Evolutionary conservation across 257 asterid genomes (phyloP), one percentile per base, ranked within the genome.

Genomic region (Oldenlandia corymbosa): DNA sequence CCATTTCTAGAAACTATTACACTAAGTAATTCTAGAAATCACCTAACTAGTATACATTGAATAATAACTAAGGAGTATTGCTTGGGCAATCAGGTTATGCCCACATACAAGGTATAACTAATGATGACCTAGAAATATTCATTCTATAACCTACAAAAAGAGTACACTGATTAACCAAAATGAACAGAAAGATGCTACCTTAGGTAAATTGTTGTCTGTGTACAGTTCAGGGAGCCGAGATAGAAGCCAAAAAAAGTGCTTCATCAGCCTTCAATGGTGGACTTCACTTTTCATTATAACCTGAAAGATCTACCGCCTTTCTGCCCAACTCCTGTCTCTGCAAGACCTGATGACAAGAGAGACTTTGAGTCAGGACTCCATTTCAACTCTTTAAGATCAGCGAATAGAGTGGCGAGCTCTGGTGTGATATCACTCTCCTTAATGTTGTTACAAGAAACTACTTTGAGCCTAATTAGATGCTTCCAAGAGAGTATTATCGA

Each of bases 291-390:
- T 85, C 72, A 84, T 69, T 87, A 81, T 66, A 85, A 68, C 72
- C 87, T 75, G 73, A 93, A 75, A 60, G 94, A 85, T 69, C 88
- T 70, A 48, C 91, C 90, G 51, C 97, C 91, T 65, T 75, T 88
- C 73, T 79, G 97, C 46, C 99, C 85, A n/a, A 90, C 77, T 58
- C 96, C 90, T n/a, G 97, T 82, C 65, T 89, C 99, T 41, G 73
- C 75, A 58, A 92, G 96, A 70, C 95, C 70, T 52, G 84, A 82
- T 5, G 79, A 70, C 7, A 93, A 80, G 36, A 85, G 71, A 21
- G 95, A 84, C 76, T 67, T 78, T 50, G 97, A 84, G 78, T 87
- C 89, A 1, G 99, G 97, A 58, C 95, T 73, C 99, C 99, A 93
- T 76, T 79, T 87, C 78, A 93, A 64, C 76, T 87, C 97, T 75